A percentile compares a stretch with the other conserved stretches of the same genome.
These are phyloP conservation scores for Plectranthus barbatus DNA, from an alignment of 257 asterid species.

Conservation along the genomic window DNA sequence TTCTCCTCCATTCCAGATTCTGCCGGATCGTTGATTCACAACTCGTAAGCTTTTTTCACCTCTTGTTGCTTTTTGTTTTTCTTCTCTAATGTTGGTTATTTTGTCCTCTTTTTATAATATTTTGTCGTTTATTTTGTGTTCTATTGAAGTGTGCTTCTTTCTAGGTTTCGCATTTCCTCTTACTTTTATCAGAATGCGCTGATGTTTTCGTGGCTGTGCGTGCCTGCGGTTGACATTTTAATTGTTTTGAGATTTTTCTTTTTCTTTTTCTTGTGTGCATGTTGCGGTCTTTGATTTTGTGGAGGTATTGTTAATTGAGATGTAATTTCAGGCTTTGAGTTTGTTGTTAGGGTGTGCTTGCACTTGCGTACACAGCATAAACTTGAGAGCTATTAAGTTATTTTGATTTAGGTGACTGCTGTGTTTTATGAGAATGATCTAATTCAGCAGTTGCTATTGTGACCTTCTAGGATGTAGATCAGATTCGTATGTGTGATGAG, in stretches of 20 bases:
- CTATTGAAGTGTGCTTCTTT: constrained; percentile 16
- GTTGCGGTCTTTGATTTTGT: constrained; percentile 1
- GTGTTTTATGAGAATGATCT: not conserved
- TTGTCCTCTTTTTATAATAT: not conserved
- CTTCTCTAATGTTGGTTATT: not conserved
- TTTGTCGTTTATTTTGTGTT: not conserved
- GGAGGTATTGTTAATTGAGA: not conserved
- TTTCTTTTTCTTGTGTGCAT: not conserved
- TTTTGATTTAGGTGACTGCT: not conserved
- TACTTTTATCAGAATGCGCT: not conserved
- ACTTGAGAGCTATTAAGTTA: not conserved
- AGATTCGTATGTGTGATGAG: not conserved
- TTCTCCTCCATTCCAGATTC: constrained; percentile 15
- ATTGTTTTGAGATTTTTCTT: not conserved
- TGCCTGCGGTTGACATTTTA: not conserved
- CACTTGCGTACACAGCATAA: not conserved
- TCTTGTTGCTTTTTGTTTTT: not conserved
- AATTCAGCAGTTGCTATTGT: not conserved
- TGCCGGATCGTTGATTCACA: constrained; percentile 22
- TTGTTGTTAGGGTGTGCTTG: constrained; percentile 7
- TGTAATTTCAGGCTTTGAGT: not conserved
- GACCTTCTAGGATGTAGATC: not conserved
- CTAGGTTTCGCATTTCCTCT: constrained; percentile 2
- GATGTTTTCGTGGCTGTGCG: not conserved
- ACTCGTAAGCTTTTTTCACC: constrained; percentile 16